Evolutionary conservation across 116 monocot genomes (phyloP), one percentile per base, ranked within the genome.

Genomic region (Cymodocea nodosa): DNA sequence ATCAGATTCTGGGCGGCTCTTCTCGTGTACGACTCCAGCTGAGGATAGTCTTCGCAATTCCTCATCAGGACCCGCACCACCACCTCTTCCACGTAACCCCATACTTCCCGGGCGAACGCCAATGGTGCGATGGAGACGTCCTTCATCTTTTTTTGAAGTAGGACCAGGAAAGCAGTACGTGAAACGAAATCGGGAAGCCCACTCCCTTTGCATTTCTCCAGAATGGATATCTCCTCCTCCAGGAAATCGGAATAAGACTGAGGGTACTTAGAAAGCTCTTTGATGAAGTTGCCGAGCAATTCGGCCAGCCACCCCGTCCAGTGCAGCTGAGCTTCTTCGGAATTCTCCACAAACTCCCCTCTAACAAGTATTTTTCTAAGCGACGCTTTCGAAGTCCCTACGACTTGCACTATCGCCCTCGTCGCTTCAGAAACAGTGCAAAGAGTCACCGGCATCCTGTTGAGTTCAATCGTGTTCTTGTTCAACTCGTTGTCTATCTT

Each of bases 401-500:
- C n/a, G n/a, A n/a, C n/a, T n/a, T n/a, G n/a, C n/a, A n/a, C n/a
- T n/a, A n/a, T n/a, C n/a, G n/a, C n/a, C n/a, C n/a, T n/a, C n/a
- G n/a, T n/a, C n/a, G n/a, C n/a, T n/a, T n/a, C n/a, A n/a, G n/a
- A n/a, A n/a, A n/a, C n/a, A n/a, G n/a, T n/a, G n/a, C n/a, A n/a
- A n/a, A n/a, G n/a, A n/a, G n/a, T n/a, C n/a, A n/a, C n/a, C n/a
- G n/a, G 86, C 85, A 90, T 83, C 14, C n/a, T 10, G 4, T 83
- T 68, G 1, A 90, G 74, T 4, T 85, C 81, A 0, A 52, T 1
- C 1, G 70, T 25, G 64, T 51, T 67, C 6, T 15, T 55, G 61
- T 30, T 79, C 18, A 90, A 77, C 64, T 77, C 83, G 3, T 79
- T 74, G 40, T 90, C 77, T 16, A 90, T 86, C 48, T 83, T 81